These are phyloP conservation scores for Penicillium expansum DNA, from an alignment of 2,329 filamentous ascomycete genomes.

Conservation along the genomic window DNA sequence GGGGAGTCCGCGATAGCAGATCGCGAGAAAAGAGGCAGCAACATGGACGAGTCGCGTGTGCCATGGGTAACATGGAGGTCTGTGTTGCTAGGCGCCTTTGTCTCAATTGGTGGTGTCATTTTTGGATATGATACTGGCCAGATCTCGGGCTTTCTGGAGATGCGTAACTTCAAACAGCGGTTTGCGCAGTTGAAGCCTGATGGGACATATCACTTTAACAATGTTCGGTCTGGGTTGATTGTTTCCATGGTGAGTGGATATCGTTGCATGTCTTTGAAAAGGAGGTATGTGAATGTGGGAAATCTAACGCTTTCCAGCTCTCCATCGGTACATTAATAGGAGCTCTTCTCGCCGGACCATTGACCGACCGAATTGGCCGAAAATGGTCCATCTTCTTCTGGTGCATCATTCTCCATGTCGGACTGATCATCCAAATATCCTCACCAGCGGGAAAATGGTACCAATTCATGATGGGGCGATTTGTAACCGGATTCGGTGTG, in stretches of 20 bases:
- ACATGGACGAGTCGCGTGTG: conserved; percentile 28
- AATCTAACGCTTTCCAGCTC: conserved; percentile 20
- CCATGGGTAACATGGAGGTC: conserved; percentile 40
- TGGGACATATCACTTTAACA: conserved; percentile 38
- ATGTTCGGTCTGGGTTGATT: conserved; percentile 45
- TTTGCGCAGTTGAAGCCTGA: conserved; percentile 36
- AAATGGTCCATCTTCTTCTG: conserved; percentile 44
- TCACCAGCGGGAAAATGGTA: conserved; percentile 40
- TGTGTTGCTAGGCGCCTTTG: conserved; percentile 40
- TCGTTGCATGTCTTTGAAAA: neutral
- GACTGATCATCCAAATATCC: conserved; percentile 46
- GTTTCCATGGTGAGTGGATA: conserved; percentile 33
- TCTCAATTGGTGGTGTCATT: conserved; percentile 48
- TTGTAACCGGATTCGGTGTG: conserved; percentile 46
- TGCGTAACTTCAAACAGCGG: conserved; percentile 41
- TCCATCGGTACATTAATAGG: conserved; percentile 46
- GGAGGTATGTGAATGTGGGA: neutral
- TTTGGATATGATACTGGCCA: conserved; percentile 48
- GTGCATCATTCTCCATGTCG: conserved; percentile 43
- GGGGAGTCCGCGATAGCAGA: neutral
- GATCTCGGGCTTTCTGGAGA: conserved; percentile 45
- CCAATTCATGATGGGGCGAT: conserved; percentile 45
- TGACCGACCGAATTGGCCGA: conserved; percentile 44
- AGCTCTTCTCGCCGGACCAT: conserved; percentile 40
- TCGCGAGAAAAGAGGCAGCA: conserved; percentile 18